Evolutionary conservation across 768 basidiomycete genomes (phyloP).

Genomic region (Tricholoma terreum): DNA sequence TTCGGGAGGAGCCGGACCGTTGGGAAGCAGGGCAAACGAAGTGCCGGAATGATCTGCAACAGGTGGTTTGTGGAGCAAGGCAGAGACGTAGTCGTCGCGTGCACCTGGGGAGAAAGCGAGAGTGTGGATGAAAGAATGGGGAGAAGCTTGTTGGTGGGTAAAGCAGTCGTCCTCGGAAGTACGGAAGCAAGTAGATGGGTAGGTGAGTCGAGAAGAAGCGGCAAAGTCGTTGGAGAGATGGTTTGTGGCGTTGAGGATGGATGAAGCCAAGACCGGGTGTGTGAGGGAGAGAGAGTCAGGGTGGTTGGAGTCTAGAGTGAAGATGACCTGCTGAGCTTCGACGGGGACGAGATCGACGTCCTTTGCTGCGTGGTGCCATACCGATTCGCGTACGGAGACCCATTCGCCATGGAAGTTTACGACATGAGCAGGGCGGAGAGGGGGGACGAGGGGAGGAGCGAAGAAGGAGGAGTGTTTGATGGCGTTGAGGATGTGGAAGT

Average conservation of each 20-base stretch:
- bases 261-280: conserved; percentile 30
- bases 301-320: conserved; percentile 44
- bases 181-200: conserved; percentile 50
- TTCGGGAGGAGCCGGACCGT: conserved; percentile 2
- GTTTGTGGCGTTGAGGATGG: conserved; percentile 33
- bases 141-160: conserved; percentile 18
- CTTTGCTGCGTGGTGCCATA: conserved; percentile 41
- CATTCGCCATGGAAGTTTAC: conserved; percentile 56
- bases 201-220: conserved; percentile 28
- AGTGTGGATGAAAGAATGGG: conserved; percentile 40
- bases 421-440: conserved; percentile 55
- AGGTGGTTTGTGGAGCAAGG: conserved; percentile 19
- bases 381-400: conserved; percentile 54
- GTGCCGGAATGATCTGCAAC: neutral
- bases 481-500: conserved; percentile 89
- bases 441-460: conserved; percentile 46
- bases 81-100: conserved; percentile 48
- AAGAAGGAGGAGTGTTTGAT: conserved; percentile 88
- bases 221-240: conserved; percentile 19
- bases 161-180: neutral
- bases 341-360: conserved; percentile 36
- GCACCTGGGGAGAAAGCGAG: conserved; percentile 48
- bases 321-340: conserved; percentile 74
- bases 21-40: conserved; percentile 15
- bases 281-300: conserved; percentile 12